Conservation (phyloP, 1,284 basidiomycete genomes). For the Trichosporon sp. region DNA sequence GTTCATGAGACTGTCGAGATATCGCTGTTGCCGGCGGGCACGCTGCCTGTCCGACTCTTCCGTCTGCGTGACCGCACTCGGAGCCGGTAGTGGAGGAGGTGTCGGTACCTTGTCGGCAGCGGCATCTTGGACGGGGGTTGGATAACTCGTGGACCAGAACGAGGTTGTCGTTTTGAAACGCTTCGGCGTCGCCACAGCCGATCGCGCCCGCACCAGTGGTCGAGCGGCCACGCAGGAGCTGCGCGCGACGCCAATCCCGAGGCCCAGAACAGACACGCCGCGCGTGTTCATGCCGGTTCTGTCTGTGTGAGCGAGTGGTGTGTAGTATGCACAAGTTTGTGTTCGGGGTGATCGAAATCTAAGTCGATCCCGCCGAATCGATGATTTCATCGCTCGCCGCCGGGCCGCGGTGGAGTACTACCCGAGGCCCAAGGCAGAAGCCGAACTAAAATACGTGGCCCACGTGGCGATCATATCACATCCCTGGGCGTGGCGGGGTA, state of each 20-base stretch:
- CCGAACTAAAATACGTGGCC: not conserved
- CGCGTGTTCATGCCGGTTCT: constrained; percentile 12
- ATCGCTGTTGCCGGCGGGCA: constrained; percentile 38
- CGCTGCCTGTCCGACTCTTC: constrained; percentile 23
- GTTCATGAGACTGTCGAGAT: constrained; percentile 56
- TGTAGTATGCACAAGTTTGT: not conserved
- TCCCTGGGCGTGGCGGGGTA: not conserved
- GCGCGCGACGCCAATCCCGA: not conserved
- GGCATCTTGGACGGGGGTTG: constrained; percentile 7
- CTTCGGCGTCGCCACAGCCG: constrained; percentile 1
- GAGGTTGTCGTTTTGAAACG: constrained; percentile 26
- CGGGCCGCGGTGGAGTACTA: not conserved
- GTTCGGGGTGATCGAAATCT: not conserved
- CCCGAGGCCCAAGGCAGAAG: not conserved
- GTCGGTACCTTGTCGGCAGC: not conserved
- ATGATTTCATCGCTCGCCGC: constrained; percentile 11
- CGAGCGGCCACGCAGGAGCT: not conserved
- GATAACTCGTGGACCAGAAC: constrained; percentile 38
- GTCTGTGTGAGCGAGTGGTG: not conserved
- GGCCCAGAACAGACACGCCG: constrained; percentile 16
- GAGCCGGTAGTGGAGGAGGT: constrained; percentile 24
- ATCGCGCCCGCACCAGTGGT: not conserved
- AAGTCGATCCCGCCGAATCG: constrained; percentile 5
- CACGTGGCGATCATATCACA: not conserved
- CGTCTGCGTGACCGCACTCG: constrained; percentile 24